Evolutionary conservation across 2,329 filamentous ascomycete genomes (phyloP), one percentile per base, ranked within the genome.

Genomic region (Claviceps sp.): DNA sequence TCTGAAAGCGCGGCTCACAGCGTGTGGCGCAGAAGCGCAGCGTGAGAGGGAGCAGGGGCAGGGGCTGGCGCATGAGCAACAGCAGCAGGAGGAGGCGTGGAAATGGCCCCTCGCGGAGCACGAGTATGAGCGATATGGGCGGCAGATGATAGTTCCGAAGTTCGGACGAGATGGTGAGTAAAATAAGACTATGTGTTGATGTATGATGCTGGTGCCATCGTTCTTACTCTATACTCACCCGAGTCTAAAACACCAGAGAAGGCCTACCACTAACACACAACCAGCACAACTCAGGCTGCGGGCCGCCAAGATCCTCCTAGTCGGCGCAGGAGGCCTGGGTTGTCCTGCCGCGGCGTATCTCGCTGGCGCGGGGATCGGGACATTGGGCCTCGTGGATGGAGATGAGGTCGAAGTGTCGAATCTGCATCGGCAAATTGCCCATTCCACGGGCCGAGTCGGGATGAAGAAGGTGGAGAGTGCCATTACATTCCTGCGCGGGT

Each of bases 281-380:
- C 24, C 52, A 88, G 88, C 87, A 1, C 91, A 97, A 67, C 71
- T 91, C 6, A 75, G 78, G 37, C 72, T 97, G 16, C 85, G 81
- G 60, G 71, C 75, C 1, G 75, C 87, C 1, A 80, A 75, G 20
- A 82, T 96, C 5, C 75, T 97, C 7, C 74, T 98, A 47, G 78
- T 98, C 24, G 93, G 93, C 11, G 84, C 87, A 2, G 93, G 93
- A 5, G 93, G 93, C 0, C 72, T 98, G 13, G 93, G 93, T 11
- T 97, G 88, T 64, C 93, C 93, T 11, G 89, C 93, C 13, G 87
- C 90, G 0, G 79, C 86, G n/a, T 98, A 98, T 63, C 79, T 98
- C 1, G 88, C 89, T 9, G 91, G 88, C 22, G 86, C 93, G 1
- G 93, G 93, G 0, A 77, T 96, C 1, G 89, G 90, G 8, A 86